Base-by-base conservation (phyloP, 192 early-diverging fungal species). In the Gamsiella multidivaricata region DNA sequence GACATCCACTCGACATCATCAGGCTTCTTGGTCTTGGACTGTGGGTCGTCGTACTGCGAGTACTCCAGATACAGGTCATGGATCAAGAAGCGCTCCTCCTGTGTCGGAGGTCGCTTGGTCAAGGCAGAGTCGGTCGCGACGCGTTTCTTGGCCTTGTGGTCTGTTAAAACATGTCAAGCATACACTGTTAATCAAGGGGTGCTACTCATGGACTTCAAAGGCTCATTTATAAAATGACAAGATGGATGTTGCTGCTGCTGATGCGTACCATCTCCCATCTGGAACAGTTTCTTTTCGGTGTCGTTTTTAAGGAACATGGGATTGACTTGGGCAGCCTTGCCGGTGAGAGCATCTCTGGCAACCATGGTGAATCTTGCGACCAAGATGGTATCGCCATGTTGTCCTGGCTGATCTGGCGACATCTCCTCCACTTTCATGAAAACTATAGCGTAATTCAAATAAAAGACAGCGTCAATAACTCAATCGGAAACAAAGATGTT, bases 321-420 rank as follows among this genome's bases (percentile, higher is more conserved):
- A 60, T 92, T 92, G n/a, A 96, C 87, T 45, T 87, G 83, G 8
- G 83, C 87, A 5, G 93, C 78, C 63, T 91, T 91, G 39, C 83
- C 84, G 0, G 93, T 94, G 31, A 81, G 60, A 9, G 92, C 83
- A 79, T 95, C 90, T 28, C 89, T 81, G 3, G 91, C 91, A 36
- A 94, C 96, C 95, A 96, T 97, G 6, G 92, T 94, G 67, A 97
- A 95, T 68, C 91, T 88, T 20, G 95, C 93, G 17, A 86, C 81
- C 20, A 96, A 82, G 57, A 94, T 89, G 8, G 88, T 85, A 46
- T 90, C 55, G 26, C 61, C 66, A 29, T 58, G 52, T 15, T 54
- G 17, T 1, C 41, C 61, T 11, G 57, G 58, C 0, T 67, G 43
- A 3, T 81, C 70, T 1, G 66, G 47, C 10, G 63, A 39, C 20